Percentiles rank a stretch among this genome's conserved stretches.
Conservation (phyloP, 2,329 filamentous ascomycete genomes). For the Diplocarpon rosae region DNA sequence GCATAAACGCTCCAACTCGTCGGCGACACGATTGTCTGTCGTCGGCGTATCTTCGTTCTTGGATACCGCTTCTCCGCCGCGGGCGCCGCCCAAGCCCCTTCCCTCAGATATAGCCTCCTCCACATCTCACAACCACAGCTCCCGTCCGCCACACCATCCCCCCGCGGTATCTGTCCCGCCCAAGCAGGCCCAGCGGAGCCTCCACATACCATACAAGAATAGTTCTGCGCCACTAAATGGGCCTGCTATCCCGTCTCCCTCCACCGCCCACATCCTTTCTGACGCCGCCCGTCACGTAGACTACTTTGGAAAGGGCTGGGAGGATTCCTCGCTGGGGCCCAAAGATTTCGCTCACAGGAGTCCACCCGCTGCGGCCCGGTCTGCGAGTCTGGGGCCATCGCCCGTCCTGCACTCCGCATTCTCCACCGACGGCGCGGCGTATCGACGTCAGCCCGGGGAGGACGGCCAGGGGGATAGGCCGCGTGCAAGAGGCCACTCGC, state of each 20-base stretch:
- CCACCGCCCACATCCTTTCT: constrained; percentile 26
- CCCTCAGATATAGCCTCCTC: constrained; percentile 18
- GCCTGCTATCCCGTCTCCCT: constrained; percentile 23
- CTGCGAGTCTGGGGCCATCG: constrained; percentile 14
- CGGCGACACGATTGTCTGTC: constrained; percentile 16
- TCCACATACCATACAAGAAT: constrained; percentile 18
- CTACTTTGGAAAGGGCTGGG: constrained; percentile 25
- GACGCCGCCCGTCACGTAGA: constrained; percentile 24
- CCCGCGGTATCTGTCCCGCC: constrained; percentile 19
- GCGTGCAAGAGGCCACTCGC: constrained; percentile 30
- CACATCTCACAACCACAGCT: constrained; percentile 10
- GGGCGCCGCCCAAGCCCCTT: constrained; percentile 20
- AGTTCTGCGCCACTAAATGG: constrained; percentile 21
- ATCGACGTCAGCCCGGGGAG: constrained; percentile 3
- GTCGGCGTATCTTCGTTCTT: constrained; percentile 12
- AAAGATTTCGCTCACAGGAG: constrained; percentile 18
- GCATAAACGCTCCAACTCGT: constrained; percentile 13
- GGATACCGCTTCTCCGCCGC: constrained; percentile 13
- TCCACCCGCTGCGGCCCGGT: constrained; percentile 15
- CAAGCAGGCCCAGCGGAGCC: constrained; percentile 24
- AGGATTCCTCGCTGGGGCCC: constrained; percentile 17
- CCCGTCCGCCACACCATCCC: constrained; percentile 12
- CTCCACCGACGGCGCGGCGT: constrained; percentile 1
- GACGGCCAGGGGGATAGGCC: constrained; percentile 10
- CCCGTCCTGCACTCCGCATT: constrained; percentile 11